phyloP scores from a whole-genome alignment of 352 stramenopile genomes.

The Phytopythium mirpurense region DNA sequence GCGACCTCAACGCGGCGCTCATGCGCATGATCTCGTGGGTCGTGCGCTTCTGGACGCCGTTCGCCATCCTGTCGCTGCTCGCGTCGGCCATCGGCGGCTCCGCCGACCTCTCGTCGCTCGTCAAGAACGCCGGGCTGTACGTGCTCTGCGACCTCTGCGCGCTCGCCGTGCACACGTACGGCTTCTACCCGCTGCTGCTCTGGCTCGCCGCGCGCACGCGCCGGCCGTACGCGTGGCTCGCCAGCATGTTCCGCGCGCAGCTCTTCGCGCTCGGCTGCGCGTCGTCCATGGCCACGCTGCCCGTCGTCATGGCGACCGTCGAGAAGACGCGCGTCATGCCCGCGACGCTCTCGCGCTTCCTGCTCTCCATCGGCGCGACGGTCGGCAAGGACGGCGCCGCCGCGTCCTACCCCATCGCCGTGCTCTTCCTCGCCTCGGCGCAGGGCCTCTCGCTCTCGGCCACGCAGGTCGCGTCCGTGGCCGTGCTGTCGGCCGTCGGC shows the following conservation, averaged over 20 bases:
- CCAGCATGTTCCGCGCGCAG: slow-evolving; percentile 49
- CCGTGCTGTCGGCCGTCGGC: slow-evolving; percentile 43
- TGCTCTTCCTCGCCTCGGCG: slow-evolving; percentile 61
- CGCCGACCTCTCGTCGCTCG: slow-evolving; percentile 9
- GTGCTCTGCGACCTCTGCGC: slow-evolving; percentile 36
- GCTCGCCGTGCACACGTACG: slow-evolving; percentile 26
- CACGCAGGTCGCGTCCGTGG: slow-evolving; percentile 27
- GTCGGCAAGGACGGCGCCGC: slow-evolving; percentile 62
- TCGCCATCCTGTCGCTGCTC: slow-evolving; percentile 64
- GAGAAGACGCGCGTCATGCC: slow-evolving; percentile 46
- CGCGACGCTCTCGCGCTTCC: slow-evolving; percentile 40
- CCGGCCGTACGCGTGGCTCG: slow-evolving; percentile 42
- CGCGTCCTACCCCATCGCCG: slow-evolving; percentile 60
- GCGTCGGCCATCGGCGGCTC: slow-evolving; percentile 42
- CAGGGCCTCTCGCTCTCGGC: slow-evolving; percentile 3
- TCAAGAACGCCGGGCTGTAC: slow-evolving; percentile 22
- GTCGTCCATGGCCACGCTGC: slow-evolving; percentile 69
- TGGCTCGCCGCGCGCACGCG: slow-evolving; percentile 30
- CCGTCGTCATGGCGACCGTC: slow-evolving; percentile 55
- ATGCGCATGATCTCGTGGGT: slow-evolving; percentile 39
- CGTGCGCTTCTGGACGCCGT: slow-evolving; percentile 33
- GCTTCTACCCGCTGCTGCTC: slow-evolving; percentile 41
- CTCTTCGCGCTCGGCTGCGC: slow-evolving; percentile 67
- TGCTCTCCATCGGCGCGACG: slow-evolving; percentile 54
- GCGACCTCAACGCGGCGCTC: slow-evolving; percentile 36